Evolutionary conservation across 2,329 filamentous ascomycete genomes (phyloP).

Genomic region (Pseudogymnoascus sp.): DNA sequence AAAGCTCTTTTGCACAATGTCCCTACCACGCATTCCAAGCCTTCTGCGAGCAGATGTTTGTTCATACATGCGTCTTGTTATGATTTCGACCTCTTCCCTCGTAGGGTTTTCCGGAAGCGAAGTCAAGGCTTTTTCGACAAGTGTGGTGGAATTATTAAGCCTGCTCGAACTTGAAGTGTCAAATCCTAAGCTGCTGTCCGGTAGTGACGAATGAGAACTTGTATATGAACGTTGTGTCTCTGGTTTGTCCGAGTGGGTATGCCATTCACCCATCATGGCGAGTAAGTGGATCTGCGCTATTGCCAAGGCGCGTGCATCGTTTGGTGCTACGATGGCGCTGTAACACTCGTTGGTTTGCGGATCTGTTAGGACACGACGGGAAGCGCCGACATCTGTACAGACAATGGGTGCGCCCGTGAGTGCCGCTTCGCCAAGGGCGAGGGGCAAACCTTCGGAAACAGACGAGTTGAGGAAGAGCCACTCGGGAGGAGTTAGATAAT

Average conservation of each 20-base stretch:
- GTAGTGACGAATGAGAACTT: no score
- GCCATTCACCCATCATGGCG: slow-evolving; percentile 55
- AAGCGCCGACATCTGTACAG: slow-evolving; percentile 49
- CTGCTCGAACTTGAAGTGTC: no score
- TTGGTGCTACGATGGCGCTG: slow-evolving; percentile 57
- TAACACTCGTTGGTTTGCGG: slow-evolving; percentile 42
- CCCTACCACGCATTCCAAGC: slow-evolving; percentile 50
- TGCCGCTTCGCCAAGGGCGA: slow-evolving; percentile 52
- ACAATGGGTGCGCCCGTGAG: slow-evolving; percentile 49
- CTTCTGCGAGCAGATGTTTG: slow-evolving; percentile 47
- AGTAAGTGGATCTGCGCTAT: slow-evolving; percentile 56
- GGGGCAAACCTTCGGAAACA: slow-evolving; percentile 47
- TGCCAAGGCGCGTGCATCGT: slow-evolving; percentile 53
- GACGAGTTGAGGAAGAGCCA: slow-evolving; percentile 51
- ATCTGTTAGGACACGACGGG: slow-evolving; percentile 48
- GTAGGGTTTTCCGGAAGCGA: slow-evolving; percentile 43
- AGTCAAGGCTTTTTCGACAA: slow-evolving; percentile 25
- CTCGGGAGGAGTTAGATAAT: background rate
- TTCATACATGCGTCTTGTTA: slow-evolving; percentile 51
- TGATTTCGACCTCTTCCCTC: slow-evolving; percentile 40
- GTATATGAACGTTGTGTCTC: slow-evolving; percentile 24
- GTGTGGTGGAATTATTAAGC: slow-evolving; percentile 13
- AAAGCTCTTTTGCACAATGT: slow-evolving; percentile 53
- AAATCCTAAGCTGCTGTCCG: no score
- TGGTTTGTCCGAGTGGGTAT: slow-evolving; percentile 49